Evolutionary conservation across 2,329 filamentous ascomycete genomes (phyloP), one percentile per base, ranked within the genome.

Genomic region (Cladosporium velox): DNA sequence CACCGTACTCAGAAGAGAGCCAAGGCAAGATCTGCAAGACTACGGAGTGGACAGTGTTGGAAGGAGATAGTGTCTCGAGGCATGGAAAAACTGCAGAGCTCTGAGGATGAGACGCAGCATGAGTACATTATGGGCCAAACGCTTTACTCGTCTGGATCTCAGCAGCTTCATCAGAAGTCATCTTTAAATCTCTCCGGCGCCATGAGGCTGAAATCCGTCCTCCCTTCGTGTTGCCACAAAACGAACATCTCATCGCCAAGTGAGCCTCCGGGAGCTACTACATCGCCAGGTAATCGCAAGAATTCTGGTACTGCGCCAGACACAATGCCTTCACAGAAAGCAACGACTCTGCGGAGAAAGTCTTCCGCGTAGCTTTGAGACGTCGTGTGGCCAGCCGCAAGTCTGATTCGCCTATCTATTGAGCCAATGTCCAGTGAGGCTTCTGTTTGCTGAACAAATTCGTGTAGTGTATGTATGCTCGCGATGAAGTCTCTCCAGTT

Each of bases 361-460:
- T 15, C 61, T 34, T 32, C 30, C 15, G 49, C 61, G 41, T 28
- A 15, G 15, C 34, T 21, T 21, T 41, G 6, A 3, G 61, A 64
- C 14, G 49, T 55, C 18, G 61, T 57, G 21, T 64, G 61, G 6
- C 61, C 61, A 24, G 49, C 49, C 21, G 61, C 61, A 41, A 64
- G 18, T 24, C 28, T 24, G 11, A 60, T 47, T 18, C n/a, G 32
- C 18, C 4, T 10, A 8, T 34, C 55, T 8, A 14, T 10, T 3
- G 55, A 41, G 7, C 14, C 14, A 4, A 8, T 38, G 10, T 21
- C 2, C 6, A 34, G 15, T 21, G 18, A 34, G 18, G 7, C 28
- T 11, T 60, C 58, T 6, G 15, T 28, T 8, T 57, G 28, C 14
- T 11, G 8, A 14, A 64, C 34, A 14, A 49, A 34, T 15, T 64